Conservation (phyloP, 2,329 filamentous ascomycete species). For the Tolypocladium inflatum region DNA sequence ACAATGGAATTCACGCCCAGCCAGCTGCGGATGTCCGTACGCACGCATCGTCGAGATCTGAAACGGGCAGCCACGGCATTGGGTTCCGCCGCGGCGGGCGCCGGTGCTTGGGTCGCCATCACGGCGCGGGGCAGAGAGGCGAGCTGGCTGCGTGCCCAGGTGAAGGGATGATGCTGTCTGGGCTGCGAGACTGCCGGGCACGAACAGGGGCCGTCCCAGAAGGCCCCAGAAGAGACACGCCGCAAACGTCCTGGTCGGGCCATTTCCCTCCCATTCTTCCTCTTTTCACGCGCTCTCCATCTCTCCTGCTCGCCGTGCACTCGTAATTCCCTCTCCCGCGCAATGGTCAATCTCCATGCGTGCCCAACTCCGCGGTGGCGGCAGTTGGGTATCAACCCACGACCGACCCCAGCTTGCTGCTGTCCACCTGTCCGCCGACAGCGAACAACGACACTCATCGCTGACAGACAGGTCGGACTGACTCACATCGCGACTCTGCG, state of each 20-base stretch:
- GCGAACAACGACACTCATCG: neutral
- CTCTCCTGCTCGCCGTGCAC: neutral
- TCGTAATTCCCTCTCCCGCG: neutral
- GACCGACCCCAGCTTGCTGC: neutral
- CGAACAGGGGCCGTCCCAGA: neutral
- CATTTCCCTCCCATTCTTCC: neutral
- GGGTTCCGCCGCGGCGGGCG: neutral
- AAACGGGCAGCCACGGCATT: neutral
- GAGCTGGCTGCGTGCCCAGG: neutral
- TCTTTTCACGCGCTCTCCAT: too few species aligned
- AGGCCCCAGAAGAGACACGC: neutral
- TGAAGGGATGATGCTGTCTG: neutral
- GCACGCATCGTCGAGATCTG: neutral
- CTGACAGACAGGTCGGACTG: neutral
- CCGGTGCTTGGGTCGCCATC: neutral
- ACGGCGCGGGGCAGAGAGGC: neutral
- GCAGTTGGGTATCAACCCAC: slow-evolving; percentile 1
- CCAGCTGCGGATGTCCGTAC: too few species aligned
- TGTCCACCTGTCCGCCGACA: neutral
- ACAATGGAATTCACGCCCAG: too few species aligned
- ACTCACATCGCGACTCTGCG: neutral
- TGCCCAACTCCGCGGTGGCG: neutral
- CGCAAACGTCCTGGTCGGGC: neutral
- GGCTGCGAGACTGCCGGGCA: neutral
- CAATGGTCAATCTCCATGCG: neutral